These are phyloP conservation scores for Pseudonitzschia multiseries DNA, from an alignment of 108 stramenopile species.

Conservation along the genomic window DNA sequence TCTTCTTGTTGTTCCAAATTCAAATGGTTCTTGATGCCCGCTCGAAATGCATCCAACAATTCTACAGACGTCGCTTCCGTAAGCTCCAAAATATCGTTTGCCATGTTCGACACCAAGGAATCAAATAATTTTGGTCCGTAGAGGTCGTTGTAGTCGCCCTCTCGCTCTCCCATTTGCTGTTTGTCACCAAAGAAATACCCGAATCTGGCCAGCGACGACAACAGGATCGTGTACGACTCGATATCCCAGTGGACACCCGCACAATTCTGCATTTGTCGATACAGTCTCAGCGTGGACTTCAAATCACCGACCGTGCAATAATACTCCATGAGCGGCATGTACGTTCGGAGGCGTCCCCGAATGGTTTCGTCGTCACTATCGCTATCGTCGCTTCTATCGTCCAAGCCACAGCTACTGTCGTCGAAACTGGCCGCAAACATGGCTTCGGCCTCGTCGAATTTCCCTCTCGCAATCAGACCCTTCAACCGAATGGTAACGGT, in stretches of 20 bases:
- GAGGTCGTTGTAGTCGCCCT: slow-evolving; percentile 16
- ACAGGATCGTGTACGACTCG: slow-evolving; percentile 63
- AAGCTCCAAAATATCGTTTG: slow-evolving; percentile 69
- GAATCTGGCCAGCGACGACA: slow-evolving; percentile 59
- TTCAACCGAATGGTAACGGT: slow-evolving; percentile 72
- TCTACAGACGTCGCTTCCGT: slow-evolving; percentile 49
- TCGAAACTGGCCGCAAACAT: slow-evolving; percentile 45
- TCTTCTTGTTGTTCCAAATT: no score
- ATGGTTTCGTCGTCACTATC: slow-evolving; percentile 6
- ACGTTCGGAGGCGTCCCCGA: slow-evolving; percentile 60
- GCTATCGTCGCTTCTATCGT: neutral
- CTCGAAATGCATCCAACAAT: slow-evolving; percentile 53
- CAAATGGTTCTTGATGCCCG: neutral
- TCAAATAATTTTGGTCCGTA: slow-evolving; percentile 71
- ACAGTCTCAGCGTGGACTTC: slow-evolving; percentile 56
- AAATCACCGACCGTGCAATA: slow-evolving; percentile 60
- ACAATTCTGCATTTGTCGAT: slow-evolving; percentile 53
- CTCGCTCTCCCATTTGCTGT: neutral
- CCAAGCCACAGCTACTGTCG: neutral
- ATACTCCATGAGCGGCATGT: slow-evolving; percentile 65
- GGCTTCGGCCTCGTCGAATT: slow-evolving; percentile 66
- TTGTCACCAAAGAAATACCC: slow-evolving; percentile 53
- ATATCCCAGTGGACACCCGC: slow-evolving; percentile 60
- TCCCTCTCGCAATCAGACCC: slow-evolving; percentile 51
- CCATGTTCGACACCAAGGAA: slow-evolving; percentile 68